These are phyloP conservation scores for Tremella yokohamensis DNA, from an alignment of 768 basidiomycete species.

Conservation along the genomic window DNA sequence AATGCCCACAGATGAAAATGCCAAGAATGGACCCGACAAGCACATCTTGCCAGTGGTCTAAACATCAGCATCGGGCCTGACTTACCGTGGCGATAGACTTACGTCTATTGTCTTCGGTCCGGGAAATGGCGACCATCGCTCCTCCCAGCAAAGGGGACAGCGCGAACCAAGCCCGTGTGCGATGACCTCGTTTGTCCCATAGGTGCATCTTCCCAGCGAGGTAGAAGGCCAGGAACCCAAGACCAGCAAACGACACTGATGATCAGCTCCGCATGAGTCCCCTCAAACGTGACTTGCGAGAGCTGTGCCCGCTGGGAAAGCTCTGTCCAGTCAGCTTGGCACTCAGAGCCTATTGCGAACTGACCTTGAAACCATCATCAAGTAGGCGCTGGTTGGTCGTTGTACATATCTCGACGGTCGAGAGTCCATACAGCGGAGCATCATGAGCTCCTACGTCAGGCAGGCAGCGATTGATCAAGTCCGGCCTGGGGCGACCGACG, in stretches of 20 bases:
- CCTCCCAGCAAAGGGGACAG: slow-evolving; percentile 74
- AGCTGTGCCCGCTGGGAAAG: slow-evolving; percentile 88
- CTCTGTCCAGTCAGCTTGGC: slow-evolving; percentile 52
- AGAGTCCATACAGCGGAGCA: slow-evolving; percentile 65
- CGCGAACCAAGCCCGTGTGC: slow-evolving; percentile 67
- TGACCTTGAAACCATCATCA: slow-evolving; percentile 71
- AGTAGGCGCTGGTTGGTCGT: slow-evolving; percentile 61
- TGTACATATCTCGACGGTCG: slow-evolving; percentile 74
- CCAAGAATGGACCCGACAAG: slow-evolving; percentile 75
- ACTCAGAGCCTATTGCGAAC: slow-evolving; percentile 9
- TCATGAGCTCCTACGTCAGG: slow-evolving; percentile 65
- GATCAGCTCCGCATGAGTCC: slow-evolving; percentile 7
- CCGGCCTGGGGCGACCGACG: slow-evolving; percentile 55
- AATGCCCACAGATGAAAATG: slow-evolving; percentile 58
- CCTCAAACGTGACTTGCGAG: slow-evolving; percentile 59
- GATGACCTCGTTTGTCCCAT: slow-evolving; percentile 73
- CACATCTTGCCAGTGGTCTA: slow-evolving; percentile 92
- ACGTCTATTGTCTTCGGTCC: slow-evolving; percentile 91
- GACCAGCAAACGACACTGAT: slow-evolving; percentile 83
- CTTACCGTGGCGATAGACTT: slow-evolving; percentile 42
- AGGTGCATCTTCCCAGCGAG: slow-evolving; percentile 88
- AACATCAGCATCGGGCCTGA: background rate
- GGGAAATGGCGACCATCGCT: slow-evolving; percentile 57
- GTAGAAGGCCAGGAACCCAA: slow-evolving; percentile 84
- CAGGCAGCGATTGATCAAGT: slow-evolving; percentile 52